Conservation (phyloP, 2,329 filamentous ascomycete genomes). For the Colletotrichum siamense region DNA sequence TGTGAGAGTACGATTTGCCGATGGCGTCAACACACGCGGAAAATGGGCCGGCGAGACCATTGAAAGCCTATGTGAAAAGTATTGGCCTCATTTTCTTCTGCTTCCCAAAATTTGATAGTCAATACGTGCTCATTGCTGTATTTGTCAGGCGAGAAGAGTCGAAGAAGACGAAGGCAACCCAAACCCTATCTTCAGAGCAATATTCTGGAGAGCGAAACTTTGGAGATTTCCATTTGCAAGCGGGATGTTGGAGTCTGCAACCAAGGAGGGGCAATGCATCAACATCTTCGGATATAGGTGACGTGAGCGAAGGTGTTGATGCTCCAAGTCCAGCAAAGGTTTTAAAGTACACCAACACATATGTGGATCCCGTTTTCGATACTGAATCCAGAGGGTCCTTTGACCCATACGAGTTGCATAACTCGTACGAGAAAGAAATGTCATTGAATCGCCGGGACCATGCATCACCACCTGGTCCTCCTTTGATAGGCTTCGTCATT, state of each 20-base stretch:
- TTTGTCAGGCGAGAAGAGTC: not conserved
- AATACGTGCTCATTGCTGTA: not conserved
- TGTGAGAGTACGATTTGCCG: not conserved
- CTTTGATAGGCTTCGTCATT: not conserved
- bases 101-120: not conserved
- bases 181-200: not conserved
- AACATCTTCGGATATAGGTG: not conserved
- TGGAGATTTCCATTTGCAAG: not conserved
- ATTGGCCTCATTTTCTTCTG: not conserved
- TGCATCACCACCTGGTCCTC: fast-evolving
- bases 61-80: not conserved
- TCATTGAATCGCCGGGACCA: fast-evolving
- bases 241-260: not conserved
- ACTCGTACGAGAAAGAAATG: too few species aligned
- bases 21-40: not conserved
- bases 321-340: not conserved
- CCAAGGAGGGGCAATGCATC: not conserved
- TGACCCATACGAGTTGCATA: not conserved
- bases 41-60: not conserved
- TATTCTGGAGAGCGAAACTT: not conserved
- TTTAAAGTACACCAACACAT: not conserved
- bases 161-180: not conserved
- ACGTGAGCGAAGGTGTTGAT: not conserved
- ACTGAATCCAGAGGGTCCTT: fast-evolving
- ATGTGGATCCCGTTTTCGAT: not conserved